phyloP scores from a whole-genome alignment of 2,329 filamentous ascomycete species.

The Clarireedia hainanense region DNA sequence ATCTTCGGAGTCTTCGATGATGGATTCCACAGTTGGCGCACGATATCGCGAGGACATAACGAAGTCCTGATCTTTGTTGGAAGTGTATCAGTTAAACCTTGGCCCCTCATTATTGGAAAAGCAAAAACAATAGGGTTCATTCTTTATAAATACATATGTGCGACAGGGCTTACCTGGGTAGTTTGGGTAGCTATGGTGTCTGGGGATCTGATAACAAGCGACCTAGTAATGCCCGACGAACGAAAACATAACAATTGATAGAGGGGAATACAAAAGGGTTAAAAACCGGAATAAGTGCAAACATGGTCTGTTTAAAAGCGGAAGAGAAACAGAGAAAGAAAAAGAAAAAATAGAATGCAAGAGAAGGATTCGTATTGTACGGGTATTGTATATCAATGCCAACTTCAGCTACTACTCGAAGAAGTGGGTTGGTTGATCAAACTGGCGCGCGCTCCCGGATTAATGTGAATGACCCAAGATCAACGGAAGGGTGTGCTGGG shows the following conservation, averaged over 20 bases:
- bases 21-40: constrained; percentile 22
- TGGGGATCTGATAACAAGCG: constrained; percentile 10
- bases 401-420: background rate
- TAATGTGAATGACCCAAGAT: too few relatives aligned
- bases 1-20: constrained; percentile 25
- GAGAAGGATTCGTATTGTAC: background rate
- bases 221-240: constrained; percentile 13
- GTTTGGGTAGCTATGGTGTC: constrained; percentile 14
- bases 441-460: background rate
- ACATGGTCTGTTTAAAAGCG: background rate
- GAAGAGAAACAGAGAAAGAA: background rate
- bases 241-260: constrained; percentile 10
- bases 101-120: background rate
- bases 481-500: too few relatives aligned
- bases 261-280: background rate
- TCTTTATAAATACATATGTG: background rate
- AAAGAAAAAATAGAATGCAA: background rate
- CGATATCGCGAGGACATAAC: constrained; percentile 25
- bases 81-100: background rate
- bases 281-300: background rate
- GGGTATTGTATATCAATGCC: background rate
- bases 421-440: background rate
- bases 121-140: constrained; percentile 1
- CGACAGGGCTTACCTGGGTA: constrained; percentile 17
- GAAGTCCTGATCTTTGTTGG: background rate